Conservation (phyloP, 2,329 filamentous ascomycete species). For the Thielaviopsis euricoi region DNA sequence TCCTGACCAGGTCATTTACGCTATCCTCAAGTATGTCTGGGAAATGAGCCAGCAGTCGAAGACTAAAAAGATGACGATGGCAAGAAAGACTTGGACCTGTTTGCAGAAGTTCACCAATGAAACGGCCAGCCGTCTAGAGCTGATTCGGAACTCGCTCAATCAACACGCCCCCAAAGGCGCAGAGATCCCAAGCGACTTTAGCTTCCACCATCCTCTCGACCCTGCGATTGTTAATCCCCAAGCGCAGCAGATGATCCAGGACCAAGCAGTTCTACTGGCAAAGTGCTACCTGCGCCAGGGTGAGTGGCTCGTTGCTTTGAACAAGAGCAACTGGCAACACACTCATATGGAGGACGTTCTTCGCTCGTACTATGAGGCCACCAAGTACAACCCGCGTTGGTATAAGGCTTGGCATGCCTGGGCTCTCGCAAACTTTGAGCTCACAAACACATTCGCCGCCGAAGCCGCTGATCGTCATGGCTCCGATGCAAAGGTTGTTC, state of each 20-base stretch:
- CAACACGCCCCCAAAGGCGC: conserved; percentile 30
- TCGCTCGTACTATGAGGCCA: conserved; percentile 79
- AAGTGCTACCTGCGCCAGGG: conserved; percentile 94
- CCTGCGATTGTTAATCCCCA: conserved; percentile 29
- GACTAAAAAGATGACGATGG: conserved; percentile 25
- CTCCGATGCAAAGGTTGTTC: conserved; percentile 50
- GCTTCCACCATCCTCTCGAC: conserved; percentile 31
- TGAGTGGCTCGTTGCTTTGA: conserved; percentile 80
- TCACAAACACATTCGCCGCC: conserved; percentile 51
- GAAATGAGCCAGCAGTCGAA: conserved; percentile 50
- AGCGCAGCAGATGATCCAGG: conserved; percentile 36
- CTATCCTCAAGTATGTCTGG: conserved; percentile 96
- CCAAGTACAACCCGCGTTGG: conserved; percentile 83
- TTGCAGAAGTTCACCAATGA: conserved; percentile 45
- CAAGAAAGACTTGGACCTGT: conserved; percentile 41
- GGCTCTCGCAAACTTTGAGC: conserved; percentile 96
- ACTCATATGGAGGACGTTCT: conserved; percentile 78
- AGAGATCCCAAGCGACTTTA: conserved; percentile 29
- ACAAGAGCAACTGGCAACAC: conserved; percentile 78
- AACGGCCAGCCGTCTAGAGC: conserved; percentile 36
- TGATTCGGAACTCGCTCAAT: conserved; percentile 32
- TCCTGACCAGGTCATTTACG: conserved; percentile 75
- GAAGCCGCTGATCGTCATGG: conserved; percentile 17
- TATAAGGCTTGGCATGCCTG: conserved; percentile 99
- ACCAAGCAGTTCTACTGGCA: conserved; percentile 59